Base-by-base conservation (phyloP, 805 yeast species). In the Osmozyma mogii region DNA sequence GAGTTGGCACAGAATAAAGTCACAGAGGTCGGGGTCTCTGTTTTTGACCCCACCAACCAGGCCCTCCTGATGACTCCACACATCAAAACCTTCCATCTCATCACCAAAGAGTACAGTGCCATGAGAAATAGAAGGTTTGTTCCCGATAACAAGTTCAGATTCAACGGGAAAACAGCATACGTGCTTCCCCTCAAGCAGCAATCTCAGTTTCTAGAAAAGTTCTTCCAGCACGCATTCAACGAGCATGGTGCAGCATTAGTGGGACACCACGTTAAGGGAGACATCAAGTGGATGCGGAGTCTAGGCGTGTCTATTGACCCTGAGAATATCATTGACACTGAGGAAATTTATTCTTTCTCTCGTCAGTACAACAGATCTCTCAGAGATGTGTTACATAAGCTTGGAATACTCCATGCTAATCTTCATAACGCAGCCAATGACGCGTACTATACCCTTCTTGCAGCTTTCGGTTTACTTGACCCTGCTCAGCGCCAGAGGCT, bases 381-480 rank as follows among this genome's bases (percentile, higher is more conserved):
- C 3, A 36, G 50, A 4, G 49, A 50, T 3, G 36, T 47, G 12
- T 30, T 50, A 9, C 46, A 50, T 6, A 24, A 33, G 8, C 29
- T 40, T 19, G 43, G 34, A 3, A 40, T 50, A 13, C 50, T 53
- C 7, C 50, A 49, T 18, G 47, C 46, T n/a, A 32, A 41, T 16
- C 44, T 50, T 21, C 56, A 50, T 29, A 50, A 50, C 27, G 56
- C 56, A 1, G 54, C 49, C 27, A 50, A 50, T 35, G 56, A 50
- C 28, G 53, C 56, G 9, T 50, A 50, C 36, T 50, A 45, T 30
- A 49, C 56, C 10, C 30, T 50, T 9, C 31, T 48, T 15, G 56
- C 52, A 14, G 53, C 50, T 9, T 25, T 50, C 33, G 38, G 41
- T 11, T 41, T 37, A 22, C 41, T 49, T 19, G 56, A 50, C 27